Conservation (phyloP, 768 basidiomycete species). For the Leccinum uliginosum region DNA sequence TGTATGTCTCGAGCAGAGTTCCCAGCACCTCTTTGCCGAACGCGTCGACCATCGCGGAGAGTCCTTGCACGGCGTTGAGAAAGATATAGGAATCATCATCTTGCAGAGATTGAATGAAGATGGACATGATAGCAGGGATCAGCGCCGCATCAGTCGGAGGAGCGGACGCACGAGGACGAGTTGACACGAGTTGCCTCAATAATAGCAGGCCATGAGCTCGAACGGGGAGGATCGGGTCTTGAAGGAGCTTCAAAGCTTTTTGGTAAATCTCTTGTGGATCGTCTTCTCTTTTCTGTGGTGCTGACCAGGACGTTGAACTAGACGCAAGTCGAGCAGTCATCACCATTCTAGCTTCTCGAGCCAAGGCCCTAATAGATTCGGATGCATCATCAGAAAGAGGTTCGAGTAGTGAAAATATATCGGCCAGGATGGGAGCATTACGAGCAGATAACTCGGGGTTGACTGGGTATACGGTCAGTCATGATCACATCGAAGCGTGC, state of each 20-base stretch:
- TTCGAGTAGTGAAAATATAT: conserved; percentile 66
- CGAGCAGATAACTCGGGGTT: conserved; percentile 60
- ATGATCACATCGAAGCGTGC: neutral
- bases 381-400: conserved; percentile 47
- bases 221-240: conserved; percentile 90
- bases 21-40: conserved; percentile 63
- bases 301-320: conserved; percentile 35
- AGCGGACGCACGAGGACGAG: conserved; percentile 16
- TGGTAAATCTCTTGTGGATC: conserved; percentile 68
- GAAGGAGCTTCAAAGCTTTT: conserved; percentile 79
- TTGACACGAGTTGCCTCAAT: conserved; percentile 69
- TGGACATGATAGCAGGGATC: conserved; percentile 77
- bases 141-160: conserved; percentile 53
- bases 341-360: conserved; percentile 78
- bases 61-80: conserved; percentile 85
- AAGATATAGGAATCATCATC: conserved; percentile 97
- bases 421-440: conserved; percentile 59
- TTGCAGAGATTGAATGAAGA: conserved; percentile 80
- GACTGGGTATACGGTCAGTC: conserved; percentile 20
- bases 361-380: conserved; percentile 48
- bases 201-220: conserved; percentile 88
- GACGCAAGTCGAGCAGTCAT: conserved; percentile 78
- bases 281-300: conserved; percentile 19
- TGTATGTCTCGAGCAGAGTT: conserved; percentile 64
- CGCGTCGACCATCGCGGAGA: conserved; percentile 78